These are phyloP conservation scores for Microbotryum intermedium DNA, from an alignment of 1,284 basidiomycete genomes.

Conservation along the genomic window DNA sequence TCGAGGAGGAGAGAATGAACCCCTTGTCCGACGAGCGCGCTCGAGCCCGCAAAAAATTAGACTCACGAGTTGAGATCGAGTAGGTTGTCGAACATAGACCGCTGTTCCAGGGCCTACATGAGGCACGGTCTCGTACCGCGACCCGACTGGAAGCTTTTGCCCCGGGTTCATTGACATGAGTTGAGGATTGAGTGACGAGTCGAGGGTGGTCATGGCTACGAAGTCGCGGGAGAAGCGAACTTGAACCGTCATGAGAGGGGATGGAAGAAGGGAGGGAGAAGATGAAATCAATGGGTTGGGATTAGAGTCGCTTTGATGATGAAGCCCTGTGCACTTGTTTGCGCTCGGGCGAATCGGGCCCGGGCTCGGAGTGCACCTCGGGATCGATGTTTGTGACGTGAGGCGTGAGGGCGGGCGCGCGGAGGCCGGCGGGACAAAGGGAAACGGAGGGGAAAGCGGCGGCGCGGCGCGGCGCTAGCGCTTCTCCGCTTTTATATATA, in stretches of 20 bases:
- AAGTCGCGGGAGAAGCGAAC: neutral
- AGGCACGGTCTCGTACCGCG: conserved; percentile 16
- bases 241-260: neutral
- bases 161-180: neutral
- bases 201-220: conserved; percentile 13
- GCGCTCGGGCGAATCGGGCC: too few relatives aligned
- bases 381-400: too few relatives aligned
- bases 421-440: too few relatives aligned
- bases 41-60: neutral
- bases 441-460: too few relatives aligned
- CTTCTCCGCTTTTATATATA: too few relatives aligned
- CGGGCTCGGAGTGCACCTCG: too few relatives aligned
- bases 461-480: too few relatives aligned
- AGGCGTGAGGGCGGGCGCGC: too few relatives aligned
- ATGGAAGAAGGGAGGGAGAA: neutral
- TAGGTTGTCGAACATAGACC: conserved; percentile 21
- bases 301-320: too few relatives aligned
- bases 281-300: neutral
- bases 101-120: conserved; percentile 24
- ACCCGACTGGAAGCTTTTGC: conserved; percentile 8
- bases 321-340: too few relatives aligned
- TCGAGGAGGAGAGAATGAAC: neutral
- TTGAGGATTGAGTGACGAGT: conserved; percentile 9
- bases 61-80: conserved; percentile 18
- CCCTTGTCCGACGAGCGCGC: too few relatives aligned